Base-by-base conservation (phyloP, 75 land plant species). In the Picea sitchensis region DNA sequence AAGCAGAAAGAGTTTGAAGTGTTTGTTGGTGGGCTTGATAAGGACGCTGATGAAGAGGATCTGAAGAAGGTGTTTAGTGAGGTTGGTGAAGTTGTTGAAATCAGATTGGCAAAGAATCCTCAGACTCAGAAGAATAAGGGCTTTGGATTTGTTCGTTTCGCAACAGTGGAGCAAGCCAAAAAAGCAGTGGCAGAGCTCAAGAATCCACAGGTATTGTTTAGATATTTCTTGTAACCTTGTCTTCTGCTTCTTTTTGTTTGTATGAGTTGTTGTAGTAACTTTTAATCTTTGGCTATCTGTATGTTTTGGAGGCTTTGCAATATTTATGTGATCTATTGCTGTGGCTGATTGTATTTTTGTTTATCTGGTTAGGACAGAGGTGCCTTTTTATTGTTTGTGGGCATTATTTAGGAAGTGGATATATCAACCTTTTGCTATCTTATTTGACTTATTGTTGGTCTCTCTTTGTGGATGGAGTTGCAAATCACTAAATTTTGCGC, bases 21-120 rank as follows among this genome's bases (percentile, higher is more conserved):
- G 26, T 88, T 88, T 76, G 88, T 88, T 1, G 90, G 90, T n/a
- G 90, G 90, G 6, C 78, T 88, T 21, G 87, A 86, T 72, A 86
- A 83, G 78, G 88, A 88, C 30, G 84, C 88, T 5, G 75, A 73
- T 8, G 90, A 88, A 60, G 88, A 83, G 13, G 90, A 88, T 76
- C 58, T 88, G 68, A 73, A 67, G 81, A 78, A 71, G 12, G 80
- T 81, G 41, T 86, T 88, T 76, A 30, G 72, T 63, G 69, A 78
- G 20, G 83, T 83, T 56, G 90, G 90, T 12, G 90, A 88, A 20
- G 85, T 88, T 20, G 82, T 88, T 13, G 90, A 88, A 76, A 79
- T 88, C 65, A 82, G 90, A 20, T 67, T 88, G 61, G 84, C 86
- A 79, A 83, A 47, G 76, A 74, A 83, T 31, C 78, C 88, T 13